Base-by-base conservation (phyloP, 2,329 filamentous ascomycete species). In the Colletotrichum neosansevieriae region DNA sequence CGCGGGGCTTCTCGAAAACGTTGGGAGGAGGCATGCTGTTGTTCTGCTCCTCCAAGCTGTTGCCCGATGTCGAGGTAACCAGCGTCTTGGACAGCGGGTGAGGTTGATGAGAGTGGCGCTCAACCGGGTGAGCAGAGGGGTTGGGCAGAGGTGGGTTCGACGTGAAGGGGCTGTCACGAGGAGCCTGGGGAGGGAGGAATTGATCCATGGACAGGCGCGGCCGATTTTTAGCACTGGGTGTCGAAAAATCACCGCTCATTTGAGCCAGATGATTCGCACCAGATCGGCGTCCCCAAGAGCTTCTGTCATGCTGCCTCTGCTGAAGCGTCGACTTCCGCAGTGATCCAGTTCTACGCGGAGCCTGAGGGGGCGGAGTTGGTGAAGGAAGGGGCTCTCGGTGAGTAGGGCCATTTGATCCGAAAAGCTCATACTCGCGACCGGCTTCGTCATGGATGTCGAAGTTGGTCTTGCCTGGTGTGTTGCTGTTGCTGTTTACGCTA, bases 81-180 rank as follows among this genome's bases (percentile, higher is more conserved):
- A 98, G 84, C 0, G 93, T 92, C 70, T 94, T 89, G 6, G 95
- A 97, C 21, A 98, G 84, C 19, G 95, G 95, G 77, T 98, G 95
- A 17, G 92, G 88, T 72, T 89, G 87, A 70, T 86, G 84, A 2
- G 77, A 70, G 58, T 78, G 80, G 49, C 76, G 79, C 17, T 84
- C 85, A 54, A 84, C 72, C 53, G 79, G 77, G 78, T 86, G 89
- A 67, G 80, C 80, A 40, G 85, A 86, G n/a, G 86, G 82, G 73
- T 82, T 88, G 3, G 81, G 83, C 64, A 87, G 78, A 72, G 84
- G 80, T 4, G 81, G 80, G 60, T 86, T 86, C 3, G 82, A 76
- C 61, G 87, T 83, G 80, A 95, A 90, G 58, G 91, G 84, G 77
- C 86, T 87, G 9, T 94, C 90, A 11, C 89, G 86, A 49, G 80